A percentile compares a stretch with the other conserved stretches of the same genome.
These are phyloP conservation scores for Metarhizium robertsii DNA, from an alignment of 2,329 filamentous ascomycete species.

Conservation along the genomic window DNA sequence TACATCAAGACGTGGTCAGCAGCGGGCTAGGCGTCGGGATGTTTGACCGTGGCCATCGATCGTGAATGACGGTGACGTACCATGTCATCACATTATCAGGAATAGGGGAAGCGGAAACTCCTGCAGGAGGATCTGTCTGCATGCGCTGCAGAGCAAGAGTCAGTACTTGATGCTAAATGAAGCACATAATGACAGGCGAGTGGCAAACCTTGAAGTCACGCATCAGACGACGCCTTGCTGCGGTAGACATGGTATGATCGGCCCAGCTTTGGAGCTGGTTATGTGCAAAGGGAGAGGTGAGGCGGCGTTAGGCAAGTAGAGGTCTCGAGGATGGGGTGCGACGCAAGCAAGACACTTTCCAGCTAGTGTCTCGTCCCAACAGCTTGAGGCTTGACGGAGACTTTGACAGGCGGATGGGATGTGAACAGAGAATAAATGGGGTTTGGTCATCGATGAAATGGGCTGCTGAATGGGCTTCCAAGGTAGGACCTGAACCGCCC, in stretches of 20 bases:
- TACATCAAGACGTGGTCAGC: constrained; percentile 27
- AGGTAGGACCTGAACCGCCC: not conserved
- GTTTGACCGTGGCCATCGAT: not conserved
- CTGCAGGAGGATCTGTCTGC: constrained; percentile 96
- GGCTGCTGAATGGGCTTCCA: too few species aligned
- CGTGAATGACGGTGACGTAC: constrained; percentile 37
- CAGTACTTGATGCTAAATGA: not conserved
- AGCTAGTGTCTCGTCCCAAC: not conserved
- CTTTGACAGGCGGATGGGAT: constrained; percentile 4
- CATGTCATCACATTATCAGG: constrained; percentile 97
- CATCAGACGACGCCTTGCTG: constrained; percentile 93
- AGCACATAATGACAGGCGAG: not conserved
- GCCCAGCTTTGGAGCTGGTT: not conserved
- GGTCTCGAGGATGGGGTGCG: not conserved
- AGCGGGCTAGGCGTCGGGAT: not conserved
- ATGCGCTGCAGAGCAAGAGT: constrained; percentile 58
- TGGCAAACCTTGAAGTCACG: constrained; percentile 89
- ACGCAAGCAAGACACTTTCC: not conserved
- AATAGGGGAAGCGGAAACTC: constrained; percentile 91
- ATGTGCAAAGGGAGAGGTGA: not conserved
- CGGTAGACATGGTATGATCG: constrained; percentile 61
- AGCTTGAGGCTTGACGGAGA: not conserved
- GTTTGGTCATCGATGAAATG: constrained; percentile 15
- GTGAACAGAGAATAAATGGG: constrained; percentile 12
- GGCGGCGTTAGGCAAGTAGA: not conserved